Conservation (phyloP, 2,329 filamentous ascomycete genomes). For the Aspergillus ochraceus region DNA sequence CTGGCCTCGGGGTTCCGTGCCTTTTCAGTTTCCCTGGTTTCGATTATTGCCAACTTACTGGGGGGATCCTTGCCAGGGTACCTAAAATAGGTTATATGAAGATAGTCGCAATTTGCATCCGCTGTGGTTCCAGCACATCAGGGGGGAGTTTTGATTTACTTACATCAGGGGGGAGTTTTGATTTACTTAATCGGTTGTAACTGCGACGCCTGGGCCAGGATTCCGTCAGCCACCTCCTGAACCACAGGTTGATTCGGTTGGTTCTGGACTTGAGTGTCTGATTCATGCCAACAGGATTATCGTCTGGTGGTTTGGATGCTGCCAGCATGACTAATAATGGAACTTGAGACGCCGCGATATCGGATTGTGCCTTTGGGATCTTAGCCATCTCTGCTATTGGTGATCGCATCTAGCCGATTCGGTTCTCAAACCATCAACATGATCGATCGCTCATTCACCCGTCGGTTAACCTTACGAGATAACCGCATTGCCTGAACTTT, state of each 20-base stretch:
- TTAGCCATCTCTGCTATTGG: not conserved
- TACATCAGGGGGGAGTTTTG: not conserved
- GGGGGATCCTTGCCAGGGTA: not conserved
- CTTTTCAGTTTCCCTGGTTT: not conserved
- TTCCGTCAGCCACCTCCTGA: constrained; percentile 24
- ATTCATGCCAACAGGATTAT: too few species aligned
- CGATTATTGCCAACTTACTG: not conserved
- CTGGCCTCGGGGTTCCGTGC: not conserved
- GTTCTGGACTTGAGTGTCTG: too few species aligned
- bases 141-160: not conserved
- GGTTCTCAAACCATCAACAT: not conserved
- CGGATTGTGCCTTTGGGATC: not conserved
- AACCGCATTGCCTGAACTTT: not conserved
- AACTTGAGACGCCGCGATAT: not conserved
- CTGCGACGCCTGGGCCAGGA: constrained; percentile 8
- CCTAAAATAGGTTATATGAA: not conserved
- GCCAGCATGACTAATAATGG: not conserved
- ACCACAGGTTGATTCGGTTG: constrained; percentile 4
- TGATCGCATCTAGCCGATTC: not conserved
- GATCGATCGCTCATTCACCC: not conserved
- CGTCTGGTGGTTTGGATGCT: not conserved
- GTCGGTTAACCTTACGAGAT: not conserved
- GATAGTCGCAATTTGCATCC: not conserved
- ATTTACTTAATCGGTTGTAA: constrained; percentile 1
- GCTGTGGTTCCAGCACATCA: not conserved